These are phyloP conservation scores for Pseudogymnoascus sp. DNA, from an alignment of 2,329 filamentous ascomycete genomes.

Conservation along the genomic window DNA sequence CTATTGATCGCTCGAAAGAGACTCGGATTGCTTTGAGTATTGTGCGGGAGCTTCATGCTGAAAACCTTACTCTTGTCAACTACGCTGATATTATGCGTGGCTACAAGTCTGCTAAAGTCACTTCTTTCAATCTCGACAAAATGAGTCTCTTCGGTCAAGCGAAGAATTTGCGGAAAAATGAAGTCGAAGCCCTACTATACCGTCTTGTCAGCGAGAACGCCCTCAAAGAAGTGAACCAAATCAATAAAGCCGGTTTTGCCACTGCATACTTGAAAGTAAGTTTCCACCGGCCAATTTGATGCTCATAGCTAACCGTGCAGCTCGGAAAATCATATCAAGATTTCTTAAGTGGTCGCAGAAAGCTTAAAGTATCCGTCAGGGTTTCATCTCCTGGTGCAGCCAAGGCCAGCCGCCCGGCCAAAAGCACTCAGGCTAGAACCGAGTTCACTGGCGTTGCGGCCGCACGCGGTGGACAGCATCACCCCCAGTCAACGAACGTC, in stretches of 20 bases:
- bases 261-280: conserved; percentile 64
- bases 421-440: conserved; percentile 27
- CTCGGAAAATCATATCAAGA: conserved; percentile 24
- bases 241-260: conserved; percentile 60
- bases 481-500: conserved; percentile 58
- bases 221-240: conserved; percentile 60
- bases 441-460: conserved; percentile 25
- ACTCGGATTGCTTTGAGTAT: conserved; percentile 65
- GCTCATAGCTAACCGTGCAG: conserved; percentile 29
- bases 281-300: conserved; percentile 19
- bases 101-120: conserved; percentile 46
- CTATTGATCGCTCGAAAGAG: conserved; percentile 67
- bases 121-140: conserved; percentile 36
- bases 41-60: conserved; percentile 48
- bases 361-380: conserved; percentile 26
- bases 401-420: conserved; percentile 33
- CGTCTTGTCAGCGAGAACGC: conserved; percentile 66
- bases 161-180: conserved; percentile 60
- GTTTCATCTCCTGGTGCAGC: conserved; percentile 15
- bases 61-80: conserved; percentile 65
- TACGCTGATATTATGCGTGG: conserved; percentile 81
- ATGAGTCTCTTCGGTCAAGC: conserved; percentile 58
- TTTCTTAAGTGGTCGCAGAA: conserved; percentile 23
- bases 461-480: conserved; percentile 30
- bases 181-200: conserved; percentile 79